These are phyloP conservation scores for Filobasidium floriforme DNA, from an alignment of 768 basidiomycete genomes.

Conservation along the genomic window DNA sequence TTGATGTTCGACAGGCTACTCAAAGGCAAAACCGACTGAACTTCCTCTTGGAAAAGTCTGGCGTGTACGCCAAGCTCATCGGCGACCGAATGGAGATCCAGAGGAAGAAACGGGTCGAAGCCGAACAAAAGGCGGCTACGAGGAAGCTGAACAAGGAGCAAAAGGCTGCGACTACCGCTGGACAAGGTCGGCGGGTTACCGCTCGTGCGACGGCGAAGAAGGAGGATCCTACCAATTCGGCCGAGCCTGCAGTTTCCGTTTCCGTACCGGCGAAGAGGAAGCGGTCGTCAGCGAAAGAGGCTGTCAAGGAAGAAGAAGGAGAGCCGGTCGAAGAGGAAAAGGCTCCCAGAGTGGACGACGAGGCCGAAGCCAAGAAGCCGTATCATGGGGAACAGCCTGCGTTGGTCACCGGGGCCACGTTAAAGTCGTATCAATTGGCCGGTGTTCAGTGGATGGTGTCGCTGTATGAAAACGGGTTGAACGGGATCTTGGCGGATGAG, in stretches of 20 bases:
- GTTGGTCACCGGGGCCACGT: slow-evolving; percentile 70
- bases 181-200: slow-evolving; percentile 15
- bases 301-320: slow-evolving; percentile 3
- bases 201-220: slow-evolving; percentile 15
- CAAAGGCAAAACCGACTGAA: slow-evolving; percentile 47
- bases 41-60: slow-evolving; percentile 66
- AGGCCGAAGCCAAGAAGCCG: slow-evolving; percentile 44
- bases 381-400: slow-evolving; percentile 54
- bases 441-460: slow-evolving; percentile 94
- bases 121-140: slow-evolving; percentile 19
- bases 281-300: background rate
- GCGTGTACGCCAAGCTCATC: slow-evolving; percentile 64
- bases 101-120: slow-evolving; percentile 28
- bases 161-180: slow-evolving; percentile 12
- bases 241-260: background rate
- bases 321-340: slow-evolving; percentile 10
- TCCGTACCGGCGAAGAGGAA: background rate
- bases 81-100: slow-evolving; percentile 63
- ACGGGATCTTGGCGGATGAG: slow-evolving; percentile 64
- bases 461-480: slow-evolving; percentile 60
- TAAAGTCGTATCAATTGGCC: slow-evolving; percentile 87
- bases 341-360: background rate
- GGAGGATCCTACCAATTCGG: slow-evolving; percentile 7
- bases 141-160: slow-evolving; percentile 26
- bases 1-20: no score